Conservation (phyloP, 2,329 filamentous ascomycete genomes). For the Clonostachys chloroleuca region DNA sequence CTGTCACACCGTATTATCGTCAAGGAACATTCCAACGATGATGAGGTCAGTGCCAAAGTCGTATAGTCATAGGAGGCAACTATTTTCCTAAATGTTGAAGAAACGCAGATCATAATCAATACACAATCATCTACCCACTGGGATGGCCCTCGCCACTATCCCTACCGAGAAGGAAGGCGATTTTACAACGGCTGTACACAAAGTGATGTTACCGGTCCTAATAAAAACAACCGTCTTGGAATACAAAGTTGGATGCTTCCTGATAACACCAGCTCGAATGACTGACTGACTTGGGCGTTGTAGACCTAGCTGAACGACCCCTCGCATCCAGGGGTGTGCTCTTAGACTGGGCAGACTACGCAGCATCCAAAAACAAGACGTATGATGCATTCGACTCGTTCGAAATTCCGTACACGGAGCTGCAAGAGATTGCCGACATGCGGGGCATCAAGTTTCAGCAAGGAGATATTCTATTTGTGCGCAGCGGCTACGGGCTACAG, state of each 20-base stretch:
- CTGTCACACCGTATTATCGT: too few species aligned
- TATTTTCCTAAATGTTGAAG: too few species aligned
- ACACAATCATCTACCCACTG: slow-evolving; percentile 6
- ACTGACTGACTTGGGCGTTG: too few species aligned
- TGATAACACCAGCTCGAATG: not conserved
- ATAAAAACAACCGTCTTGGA: not conserved
- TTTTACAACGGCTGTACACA: slow-evolving; percentile 6
- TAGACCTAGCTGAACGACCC: not conserved
- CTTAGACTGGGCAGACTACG: slow-evolving; percentile 3
- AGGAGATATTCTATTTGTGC: slow-evolving; percentile 50
- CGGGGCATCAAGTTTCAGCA: slow-evolving; percentile 30
- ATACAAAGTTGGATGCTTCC: slow-evolving; percentile 1
- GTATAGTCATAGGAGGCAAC: too few species aligned
- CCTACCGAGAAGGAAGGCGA: slow-evolving; percentile 3
- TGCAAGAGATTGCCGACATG: slow-evolving; percentile 33
- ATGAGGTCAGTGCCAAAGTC: too few species aligned
- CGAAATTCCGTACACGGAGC: slow-evolving; percentile 30
- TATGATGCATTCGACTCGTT: slow-evolving; percentile 5
- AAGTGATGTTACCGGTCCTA: not conserved
- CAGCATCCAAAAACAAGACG: not conserved
- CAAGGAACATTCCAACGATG: too few species aligned
- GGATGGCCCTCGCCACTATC: slow-evolving; percentile 6
- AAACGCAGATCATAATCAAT: not conserved
- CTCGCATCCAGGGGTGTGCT: slow-evolving; percentile 6
- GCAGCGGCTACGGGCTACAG: slow-evolving; percentile 34